Percentiles rank a stretch among this genome's conserved stretches.
Evolutionary conservation across 106 monocot species (phyloP).

Genomic region (Amphibolis antarctica): DNA sequence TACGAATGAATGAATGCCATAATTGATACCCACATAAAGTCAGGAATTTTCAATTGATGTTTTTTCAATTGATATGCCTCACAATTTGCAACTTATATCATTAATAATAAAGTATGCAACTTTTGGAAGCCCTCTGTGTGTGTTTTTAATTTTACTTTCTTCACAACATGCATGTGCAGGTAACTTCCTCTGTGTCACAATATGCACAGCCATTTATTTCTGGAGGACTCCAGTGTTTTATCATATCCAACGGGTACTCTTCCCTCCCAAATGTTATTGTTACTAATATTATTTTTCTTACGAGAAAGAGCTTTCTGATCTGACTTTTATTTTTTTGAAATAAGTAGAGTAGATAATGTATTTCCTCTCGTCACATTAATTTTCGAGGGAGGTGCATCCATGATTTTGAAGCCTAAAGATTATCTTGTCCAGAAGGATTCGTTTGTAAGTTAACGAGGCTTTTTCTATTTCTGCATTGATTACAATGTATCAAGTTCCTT

Average conservation of each 20-base stretch:
- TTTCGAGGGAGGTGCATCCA: slow-evolving; percentile 55
- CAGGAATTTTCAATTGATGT: no score
- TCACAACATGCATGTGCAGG: slow-evolving; percentile 30
- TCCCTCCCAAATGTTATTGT: neutral
- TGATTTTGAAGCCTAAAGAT: slow-evolving; percentile 66
- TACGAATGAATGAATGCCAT: no score
- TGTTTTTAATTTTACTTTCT: neutral
- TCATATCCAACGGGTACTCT: slow-evolving; percentile 54
- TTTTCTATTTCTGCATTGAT: neutral
- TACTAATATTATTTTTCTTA: neutral
- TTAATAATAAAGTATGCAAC: no score
- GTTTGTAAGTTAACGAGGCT: slow-evolving; percentile 33
- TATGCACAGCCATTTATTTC: slow-evolving; percentile 28
- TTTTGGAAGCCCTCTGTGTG: no score
- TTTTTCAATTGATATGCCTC: no score
- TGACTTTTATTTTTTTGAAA: neutral
- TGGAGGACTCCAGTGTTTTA: slow-evolving; percentile 71
- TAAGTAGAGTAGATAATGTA: slow-evolving; percentile 34
- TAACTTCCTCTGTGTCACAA: slow-evolving; percentile 39
- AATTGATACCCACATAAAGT: no score
- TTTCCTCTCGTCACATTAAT: slow-evolving; percentile 73
- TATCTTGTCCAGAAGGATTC: slow-evolving; percentile 73
- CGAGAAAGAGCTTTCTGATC: neutral
- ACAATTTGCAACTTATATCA: no score
- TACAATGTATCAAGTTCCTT: no score